Evolutionary conservation across 805 yeast species (phyloP), one percentile per base, ranked within the genome.

Genomic region (Candida patagonica): DNA sequence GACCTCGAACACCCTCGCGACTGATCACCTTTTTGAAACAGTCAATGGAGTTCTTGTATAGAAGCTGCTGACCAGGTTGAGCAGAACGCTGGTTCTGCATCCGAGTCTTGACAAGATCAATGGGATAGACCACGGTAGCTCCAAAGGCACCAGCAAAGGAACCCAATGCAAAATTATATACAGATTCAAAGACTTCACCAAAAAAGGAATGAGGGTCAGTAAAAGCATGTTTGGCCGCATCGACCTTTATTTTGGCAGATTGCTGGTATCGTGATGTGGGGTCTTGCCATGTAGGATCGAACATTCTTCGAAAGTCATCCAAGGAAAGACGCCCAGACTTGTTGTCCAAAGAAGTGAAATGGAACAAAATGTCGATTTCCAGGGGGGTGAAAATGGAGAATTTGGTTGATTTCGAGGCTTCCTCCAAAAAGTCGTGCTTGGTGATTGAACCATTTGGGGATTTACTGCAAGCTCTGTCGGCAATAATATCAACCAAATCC

Each of bases 131-230:
- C 12, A 82, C 84, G 5, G 96, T 85, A n/a, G 98, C 96, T 46
- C 98, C 98, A 61, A 89, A 78, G 52, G 96, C 92, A 43, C 98
- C 98, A 24, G 98, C 97, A 37, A 88, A 71, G 3, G 96, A 86
- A 13, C 98, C 98, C 43, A 89, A 67, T 23, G 82, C 65, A 61
- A 89, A 89, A 43, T 94, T 86, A 63, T 88, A 85, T 41, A 80
- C 70, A 6, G 95, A 84, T 56, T 84, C 94, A 47, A 89, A 85
- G 37, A 89, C 78, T 50, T 63, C 64, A 33, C 55, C 82, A 74
- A 68, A 48, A 47, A 71, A 71, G 16, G 67, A 57, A 17, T 48
- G 45, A 17, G 67, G 67, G 30, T 53, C 60, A 17, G 42, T 22
- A 22, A 57, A 51, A 20, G 65, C 65, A 45, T 63, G 61, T 48